Conservation (phyloP, 2,329 filamentous ascomycete species). For the Fusarium nanum region DNA sequence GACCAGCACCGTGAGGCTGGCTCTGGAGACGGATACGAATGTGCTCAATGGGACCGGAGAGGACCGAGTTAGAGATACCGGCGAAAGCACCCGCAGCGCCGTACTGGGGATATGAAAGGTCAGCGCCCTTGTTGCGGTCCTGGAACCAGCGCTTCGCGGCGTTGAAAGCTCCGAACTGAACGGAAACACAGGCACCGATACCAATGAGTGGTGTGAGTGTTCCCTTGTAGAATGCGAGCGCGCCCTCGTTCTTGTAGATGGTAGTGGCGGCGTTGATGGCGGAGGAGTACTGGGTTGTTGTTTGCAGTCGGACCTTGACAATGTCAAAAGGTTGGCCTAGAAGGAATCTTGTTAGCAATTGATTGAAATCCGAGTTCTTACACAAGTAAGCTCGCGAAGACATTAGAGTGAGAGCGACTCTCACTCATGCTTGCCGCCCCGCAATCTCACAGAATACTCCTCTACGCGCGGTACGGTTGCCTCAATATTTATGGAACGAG, state of each 20-base stretch:
- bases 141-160: conserved; percentile 89
- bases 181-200: conserved; percentile 96
- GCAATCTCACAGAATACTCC: conserved; percentile 50
- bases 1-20: conserved; percentile 85
- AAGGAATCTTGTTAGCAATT: conserved; percentile 11
- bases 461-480: not conserved
- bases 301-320: conserved; percentile 97
- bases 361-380: not conserved
- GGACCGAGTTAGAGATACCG: conserved; percentile 86
- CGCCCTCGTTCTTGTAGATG: conserved; percentile 89
- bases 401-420: conserved; percentile 22
- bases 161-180: conserved; percentile 98
- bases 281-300: conserved; percentile 81
- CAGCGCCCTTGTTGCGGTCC: conserved; percentile 71
- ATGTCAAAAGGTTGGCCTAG: conserved; percentile 84
- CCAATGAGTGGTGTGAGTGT: conserved; percentile 94
- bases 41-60: conserved; percentile 95
- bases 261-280: conserved; percentile 83
- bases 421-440: not conserved
- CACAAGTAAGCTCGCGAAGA: not conserved
- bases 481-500: not conserved
- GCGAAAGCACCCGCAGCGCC: conserved; percentile 92
- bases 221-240: conserved; percentile 97
- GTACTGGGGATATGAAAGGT: conserved; percentile 85
- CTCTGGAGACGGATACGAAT: conserved; percentile 96